Evolutionary conservation across 225 moss, liverwort and hornwort genomes (phyloP).

Genomic region (Sphagnum contortum): DNA sequence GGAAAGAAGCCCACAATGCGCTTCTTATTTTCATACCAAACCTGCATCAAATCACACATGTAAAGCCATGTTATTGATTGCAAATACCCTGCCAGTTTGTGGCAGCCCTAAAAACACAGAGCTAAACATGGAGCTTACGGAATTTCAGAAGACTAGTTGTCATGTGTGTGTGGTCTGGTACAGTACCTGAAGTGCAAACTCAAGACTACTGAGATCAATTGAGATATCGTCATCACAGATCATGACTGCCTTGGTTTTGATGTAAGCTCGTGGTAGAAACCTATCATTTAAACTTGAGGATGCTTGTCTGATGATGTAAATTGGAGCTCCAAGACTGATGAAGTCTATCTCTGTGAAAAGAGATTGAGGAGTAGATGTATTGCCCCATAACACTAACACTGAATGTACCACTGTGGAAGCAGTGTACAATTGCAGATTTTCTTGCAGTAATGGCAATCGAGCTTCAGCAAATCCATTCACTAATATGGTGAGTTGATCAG

Average conservation of each 20-base stretch:
- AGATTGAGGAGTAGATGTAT: slow-evolving; percentile 60
- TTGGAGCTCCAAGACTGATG: slow-evolving; percentile 49
- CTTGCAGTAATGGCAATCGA: slow-evolving; percentile 55
- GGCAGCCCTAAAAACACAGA: too few species aligned
- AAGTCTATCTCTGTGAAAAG: slow-evolving; percentile 27
- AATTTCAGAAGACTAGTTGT: too few species aligned
- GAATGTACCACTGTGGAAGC: slow-evolving; percentile 52
- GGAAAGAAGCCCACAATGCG: slow-evolving; percentile 90
- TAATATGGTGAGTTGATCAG: slow-evolving; percentile 70
- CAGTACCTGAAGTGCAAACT: slow-evolving; percentile 52
- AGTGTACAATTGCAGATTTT: slow-evolving; percentile 50
- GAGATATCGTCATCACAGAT: slow-evolving; percentile 93
- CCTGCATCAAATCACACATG: slow-evolving; percentile 16
- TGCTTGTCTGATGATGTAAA: slow-evolving; percentile 59
- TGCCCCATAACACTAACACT: slow-evolving; percentile 82
- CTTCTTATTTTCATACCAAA: slow-evolving; percentile 61
- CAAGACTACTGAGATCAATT: slow-evolving; percentile 44
- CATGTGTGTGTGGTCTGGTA: too few species aligned
- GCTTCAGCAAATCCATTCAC: slow-evolving; percentile 82
- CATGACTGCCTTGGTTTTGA: slow-evolving; percentile 78
- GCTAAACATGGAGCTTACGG: too few species aligned
- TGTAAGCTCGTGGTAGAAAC: slow-evolving; percentile 60
- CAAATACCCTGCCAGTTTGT: too few species aligned
- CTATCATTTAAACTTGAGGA: slow-evolving; percentile 78
- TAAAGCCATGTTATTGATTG: too few species aligned